Conservation (phyloP, 768 basidiomycete genomes). For the Leccinellum albellum region DNA sequence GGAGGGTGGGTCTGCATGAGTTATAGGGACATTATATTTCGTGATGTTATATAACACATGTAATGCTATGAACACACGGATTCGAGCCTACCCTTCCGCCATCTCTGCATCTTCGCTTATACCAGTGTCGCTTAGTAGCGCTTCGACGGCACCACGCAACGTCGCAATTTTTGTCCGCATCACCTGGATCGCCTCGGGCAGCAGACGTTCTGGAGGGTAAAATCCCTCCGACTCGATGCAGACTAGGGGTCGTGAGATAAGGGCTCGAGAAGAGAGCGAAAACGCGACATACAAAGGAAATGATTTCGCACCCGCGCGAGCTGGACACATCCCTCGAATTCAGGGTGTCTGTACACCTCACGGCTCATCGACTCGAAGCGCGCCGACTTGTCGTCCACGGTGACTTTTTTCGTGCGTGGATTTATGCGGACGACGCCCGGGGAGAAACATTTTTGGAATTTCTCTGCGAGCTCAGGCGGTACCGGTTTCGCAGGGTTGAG, state of each 20-base stretch:
- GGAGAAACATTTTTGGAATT: conserved; percentile 87
- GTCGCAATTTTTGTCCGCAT: conserved; percentile 75
- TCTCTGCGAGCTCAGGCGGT: conserved; percentile 68
- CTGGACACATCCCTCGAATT: conserved; percentile 81
- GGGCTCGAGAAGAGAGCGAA: neutral
- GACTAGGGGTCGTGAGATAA: conserved; percentile 44
- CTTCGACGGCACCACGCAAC: conserved; percentile 57
- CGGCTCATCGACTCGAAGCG: conserved; percentile 87
- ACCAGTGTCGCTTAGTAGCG: conserved; percentile 43
- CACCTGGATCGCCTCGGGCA: conserved; percentile 76
- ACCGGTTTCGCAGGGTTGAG: conserved; percentile 70
- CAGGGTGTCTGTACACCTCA: conserved; percentile 88
- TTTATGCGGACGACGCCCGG: conserved; percentile 71
- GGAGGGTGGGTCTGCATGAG: neutral
- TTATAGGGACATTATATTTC: neutral
- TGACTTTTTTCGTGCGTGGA: conserved; percentile 52
- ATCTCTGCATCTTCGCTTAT: conserved; percentile 53
- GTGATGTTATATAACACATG: conserved; percentile 2
- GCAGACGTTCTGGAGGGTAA: conserved; percentile 77
- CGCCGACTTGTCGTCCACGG: conserved; percentile 60
- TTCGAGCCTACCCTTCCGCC: conserved; percentile 34
- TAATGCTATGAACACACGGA: neutral
- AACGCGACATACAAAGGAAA: conserved; percentile 74
- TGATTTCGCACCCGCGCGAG: conserved; percentile 85
- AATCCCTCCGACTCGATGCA: conserved; percentile 89